Conservation (phyloP, 2,329 filamentous ascomycete genomes). For the Penicillium polonicum region DNA sequence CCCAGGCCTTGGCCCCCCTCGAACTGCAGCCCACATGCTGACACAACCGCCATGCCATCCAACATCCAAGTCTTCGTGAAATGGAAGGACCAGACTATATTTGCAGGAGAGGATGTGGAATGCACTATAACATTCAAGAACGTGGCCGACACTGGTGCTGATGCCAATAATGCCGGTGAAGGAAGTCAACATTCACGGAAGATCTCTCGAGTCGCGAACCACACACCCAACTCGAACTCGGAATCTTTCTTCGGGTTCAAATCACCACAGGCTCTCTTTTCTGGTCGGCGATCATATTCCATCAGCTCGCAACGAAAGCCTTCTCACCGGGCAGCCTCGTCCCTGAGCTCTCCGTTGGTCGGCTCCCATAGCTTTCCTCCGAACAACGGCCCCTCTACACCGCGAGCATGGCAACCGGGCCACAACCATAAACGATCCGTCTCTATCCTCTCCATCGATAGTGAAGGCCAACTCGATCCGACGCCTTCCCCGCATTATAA, state of each 20-base stretch:
- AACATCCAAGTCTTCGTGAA: constrained; percentile 94
- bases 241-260: constrained; percentile 42
- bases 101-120: constrained; percentile 92
- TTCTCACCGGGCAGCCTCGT: constrained; percentile 41
- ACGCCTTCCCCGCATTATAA: constrained; percentile 36
- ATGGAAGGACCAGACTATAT: constrained; percentile 92
- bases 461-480: constrained; percentile 42
- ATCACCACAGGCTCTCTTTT: constrained; percentile 39
- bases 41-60: constrained; percentile 49
- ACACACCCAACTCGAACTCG: constrained; percentile 33
- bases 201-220: constrained; percentile 36
- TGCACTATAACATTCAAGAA: constrained; percentile 98
- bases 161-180: constrained; percentile 31
- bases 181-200: constrained; percentile 36
- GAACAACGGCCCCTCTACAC: constrained; percentile 29
- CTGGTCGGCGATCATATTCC: constrained; percentile 38
- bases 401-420: constrained; percentile 38
- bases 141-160: constrained; percentile 52
- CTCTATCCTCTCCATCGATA: constrained; percentile 76
- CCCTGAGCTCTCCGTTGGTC: constrained; percentile 40
- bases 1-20: constrained; percentile 12
- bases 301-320: constrained; percentile 35
- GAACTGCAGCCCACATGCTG: constrained; percentile 32
- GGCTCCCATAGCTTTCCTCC: constrained; percentile 45
- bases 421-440: constrained; percentile 72